Evolutionary conservation across 2,329 filamentous ascomycete genomes (phyloP).

Genomic region (Venturia nashicola): DNA sequence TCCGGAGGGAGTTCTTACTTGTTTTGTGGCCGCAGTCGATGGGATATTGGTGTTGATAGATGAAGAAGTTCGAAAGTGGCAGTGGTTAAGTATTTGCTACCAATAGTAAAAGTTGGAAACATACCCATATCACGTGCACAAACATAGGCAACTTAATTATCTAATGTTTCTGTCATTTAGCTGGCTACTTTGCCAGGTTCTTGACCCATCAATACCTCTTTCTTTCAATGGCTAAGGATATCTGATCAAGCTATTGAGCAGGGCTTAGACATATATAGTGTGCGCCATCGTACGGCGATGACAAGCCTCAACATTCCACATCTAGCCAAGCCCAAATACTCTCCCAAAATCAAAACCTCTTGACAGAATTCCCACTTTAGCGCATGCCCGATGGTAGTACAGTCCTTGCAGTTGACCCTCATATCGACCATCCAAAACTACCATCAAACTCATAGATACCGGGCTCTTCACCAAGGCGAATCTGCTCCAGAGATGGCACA

Average conservation of each 20-base stretch:
- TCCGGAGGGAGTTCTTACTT: too few species aligned
- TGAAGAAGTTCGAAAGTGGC: too few species aligned
- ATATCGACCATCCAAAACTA: constrained; percentile 29
- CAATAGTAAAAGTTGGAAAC: too few species aligned
- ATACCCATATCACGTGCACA: neutral
- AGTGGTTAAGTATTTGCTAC: too few species aligned
- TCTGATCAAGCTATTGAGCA: neutral
- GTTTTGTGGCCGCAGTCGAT: too few species aligned
- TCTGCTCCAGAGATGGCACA: constrained; percentile 30
- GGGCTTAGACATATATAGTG: neutral
- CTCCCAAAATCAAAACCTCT: neutral
- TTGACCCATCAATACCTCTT: too few species aligned
- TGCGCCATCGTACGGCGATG: neutral
- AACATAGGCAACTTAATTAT: too few species aligned
- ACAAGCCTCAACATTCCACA: neutral
- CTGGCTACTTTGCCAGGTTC: too few species aligned
- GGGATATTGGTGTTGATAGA: too few species aligned
- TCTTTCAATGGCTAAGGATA: neutral
- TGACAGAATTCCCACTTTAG: neutral
- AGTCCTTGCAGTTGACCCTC: neutral
- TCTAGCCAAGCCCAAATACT: neutral
- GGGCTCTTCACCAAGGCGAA: constrained; percentile 27
- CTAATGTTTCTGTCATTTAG: too few species aligned
- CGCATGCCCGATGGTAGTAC: neutral
- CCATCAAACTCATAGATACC: constrained; percentile 32